A percentile compares a stretch with the other conserved stretches of the same genome.
phyloP scores from a whole-genome alignment of 306 rosid genomes.

The Vachellia collinsii region DNA sequence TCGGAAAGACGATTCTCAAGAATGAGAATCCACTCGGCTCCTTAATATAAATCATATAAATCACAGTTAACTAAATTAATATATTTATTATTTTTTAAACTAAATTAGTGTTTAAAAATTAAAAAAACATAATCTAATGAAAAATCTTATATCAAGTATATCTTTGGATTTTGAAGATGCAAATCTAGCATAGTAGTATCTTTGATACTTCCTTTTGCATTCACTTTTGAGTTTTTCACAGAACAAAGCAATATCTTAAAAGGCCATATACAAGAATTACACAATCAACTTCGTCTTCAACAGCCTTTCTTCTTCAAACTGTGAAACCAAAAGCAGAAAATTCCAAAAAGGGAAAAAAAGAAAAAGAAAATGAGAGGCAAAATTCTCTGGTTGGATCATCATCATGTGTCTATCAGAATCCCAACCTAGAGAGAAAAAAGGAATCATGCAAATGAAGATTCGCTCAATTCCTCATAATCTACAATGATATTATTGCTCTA shows the following conservation, averaged over 20 bases:
- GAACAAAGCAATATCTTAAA: not conserved
- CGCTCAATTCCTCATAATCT: conserved; percentile 45
- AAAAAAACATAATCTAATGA: too few relatives aligned
- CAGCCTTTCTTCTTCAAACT: conserved; percentile 18
- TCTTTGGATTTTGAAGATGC: not conserved
- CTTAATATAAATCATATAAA: too few relatives aligned
- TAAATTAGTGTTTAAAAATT: too few relatives aligned
- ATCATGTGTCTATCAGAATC: conserved; percentile 5
- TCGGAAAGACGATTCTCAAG: too few relatives aligned
- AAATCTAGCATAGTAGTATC: not conserved
- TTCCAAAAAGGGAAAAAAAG: not conserved
- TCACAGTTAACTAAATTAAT: too few relatives aligned
- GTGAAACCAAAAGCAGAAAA: conserved; percentile 23
- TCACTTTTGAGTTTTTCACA: not conserved
- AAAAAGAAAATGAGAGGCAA: conserved; percentile 13
- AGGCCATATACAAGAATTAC: not conserved
- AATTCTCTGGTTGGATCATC: conserved; percentile 43
- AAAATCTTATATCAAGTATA: not conserved
- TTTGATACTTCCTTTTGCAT: conserved; percentile 3
- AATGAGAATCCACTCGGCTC: too few relatives aligned
- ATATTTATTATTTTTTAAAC: too few relatives aligned
- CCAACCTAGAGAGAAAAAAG: conserved; percentile 31
- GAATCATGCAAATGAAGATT: conserved; percentile 28
- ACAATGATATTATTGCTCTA: conserved; percentile 16
- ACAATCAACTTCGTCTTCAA: not conserved